Conservation (phyloP, 1,139 yeast species). For the Trichomonascaceae sp. region DNA sequence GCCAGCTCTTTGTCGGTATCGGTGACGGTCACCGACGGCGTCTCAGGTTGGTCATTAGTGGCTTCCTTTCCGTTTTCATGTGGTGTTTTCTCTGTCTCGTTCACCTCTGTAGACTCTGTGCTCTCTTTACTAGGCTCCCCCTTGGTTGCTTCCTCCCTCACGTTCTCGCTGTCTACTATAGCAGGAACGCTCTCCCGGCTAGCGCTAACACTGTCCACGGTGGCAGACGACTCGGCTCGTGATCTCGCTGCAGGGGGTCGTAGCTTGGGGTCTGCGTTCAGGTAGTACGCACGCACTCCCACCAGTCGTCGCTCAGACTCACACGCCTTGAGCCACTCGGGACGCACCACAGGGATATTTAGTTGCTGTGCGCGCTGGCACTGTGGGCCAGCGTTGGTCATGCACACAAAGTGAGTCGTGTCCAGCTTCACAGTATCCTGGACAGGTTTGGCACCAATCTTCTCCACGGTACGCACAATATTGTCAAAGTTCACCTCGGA, state of each 20-base stretch:
- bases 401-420: constrained; percentile 87
- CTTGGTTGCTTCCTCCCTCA: constrained; percentile 1
- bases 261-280: constrained; percentile 28
- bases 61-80: no score
- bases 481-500: constrained; percentile 44
- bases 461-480: constrained; percentile 45
- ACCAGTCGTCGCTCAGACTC: constrained; percentile 79
- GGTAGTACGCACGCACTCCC: constrained; percentile 63
- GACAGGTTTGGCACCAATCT: constrained; percentile 76
- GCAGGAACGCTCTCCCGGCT: constrained; percentile 1
- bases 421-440: constrained; percentile 69
- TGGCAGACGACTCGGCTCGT: constrained; percentile 17
- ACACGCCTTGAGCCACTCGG: constrained; percentile 96
- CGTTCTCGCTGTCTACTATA: constrained; percentile 5
- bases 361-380: constrained; percentile 68
- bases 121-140: no score
- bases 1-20: no score
- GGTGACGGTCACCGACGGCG: no score
- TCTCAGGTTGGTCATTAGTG: no score
- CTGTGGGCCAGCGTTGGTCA: constrained; percentile 52
- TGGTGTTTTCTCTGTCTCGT: no score
- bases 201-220: constrained; percentile 5
- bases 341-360: constrained; percentile 89
- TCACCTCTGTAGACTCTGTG: no score
- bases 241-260: constrained; percentile 22